Evolutionary conservation across 106 monocot species (phyloP).

Genomic region (Cymbidium sinense): DNA sequence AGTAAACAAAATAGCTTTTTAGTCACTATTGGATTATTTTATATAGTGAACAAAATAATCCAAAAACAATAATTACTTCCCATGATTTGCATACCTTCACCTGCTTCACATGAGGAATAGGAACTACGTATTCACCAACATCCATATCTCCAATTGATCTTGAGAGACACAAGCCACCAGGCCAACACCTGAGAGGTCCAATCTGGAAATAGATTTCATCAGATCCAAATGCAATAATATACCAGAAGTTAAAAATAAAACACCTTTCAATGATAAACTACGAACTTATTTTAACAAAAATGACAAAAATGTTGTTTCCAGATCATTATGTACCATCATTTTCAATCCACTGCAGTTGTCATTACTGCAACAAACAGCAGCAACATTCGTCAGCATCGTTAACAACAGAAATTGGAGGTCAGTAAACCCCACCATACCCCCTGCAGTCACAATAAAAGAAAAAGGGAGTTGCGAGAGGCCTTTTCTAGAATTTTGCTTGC

Average conservation of each 20-base stretch:
- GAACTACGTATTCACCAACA: slow-evolving; percentile 85
- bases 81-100: slow-evolving; percentile 50
- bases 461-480: background rate
- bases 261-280: background rate
- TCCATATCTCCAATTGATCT: slow-evolving; percentile 84
- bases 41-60: background rate
- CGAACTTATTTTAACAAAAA: background rate
- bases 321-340: background rate
- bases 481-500: background rate
- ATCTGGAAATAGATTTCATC: slow-evolving; percentile 36
- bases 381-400: background rate
- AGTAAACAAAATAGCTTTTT: background rate
- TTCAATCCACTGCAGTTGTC: background rate
- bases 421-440: background rate
- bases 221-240: background rate
- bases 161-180: slow-evolving; percentile 76
- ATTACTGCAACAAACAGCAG: background rate
- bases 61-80: background rate
- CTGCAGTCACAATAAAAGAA: slow-evolving; percentile 1
- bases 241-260: background rate
- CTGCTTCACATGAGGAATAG: slow-evolving; percentile 83
- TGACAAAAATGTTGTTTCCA: background rate
- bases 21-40: background rate
- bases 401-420: background rate
- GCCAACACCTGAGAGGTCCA: slow-evolving; percentile 81